Conservation (phyloP, 2,329 filamentous ascomycete species). For the Boeremia lycopersici region DNA sequence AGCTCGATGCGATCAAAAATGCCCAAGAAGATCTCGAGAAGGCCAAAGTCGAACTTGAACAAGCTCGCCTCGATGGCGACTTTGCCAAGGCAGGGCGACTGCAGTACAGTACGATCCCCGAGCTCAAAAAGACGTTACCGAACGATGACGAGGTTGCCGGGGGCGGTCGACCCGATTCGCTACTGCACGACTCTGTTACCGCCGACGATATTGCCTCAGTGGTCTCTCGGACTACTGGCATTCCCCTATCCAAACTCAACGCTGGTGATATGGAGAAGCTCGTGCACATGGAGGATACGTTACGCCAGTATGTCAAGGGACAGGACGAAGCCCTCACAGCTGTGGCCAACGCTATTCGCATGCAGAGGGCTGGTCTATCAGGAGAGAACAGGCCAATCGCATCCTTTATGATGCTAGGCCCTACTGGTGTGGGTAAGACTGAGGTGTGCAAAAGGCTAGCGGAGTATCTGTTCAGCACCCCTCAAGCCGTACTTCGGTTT, state of each 20-base stretch:
- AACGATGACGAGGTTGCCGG: slow-evolving; percentile 64
- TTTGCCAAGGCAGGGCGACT: slow-evolving; percentile 91
- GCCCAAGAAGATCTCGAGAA: slow-evolving; percentile 87
- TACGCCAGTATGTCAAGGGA: slow-evolving; percentile 82
- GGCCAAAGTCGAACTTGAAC: slow-evolving; percentile 82
- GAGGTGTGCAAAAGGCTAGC: slow-evolving; percentile 97
- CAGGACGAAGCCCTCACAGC: slow-evolving; percentile 93
- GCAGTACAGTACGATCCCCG: slow-evolving; percentile 84
- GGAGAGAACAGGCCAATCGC: slow-evolving; percentile 91
- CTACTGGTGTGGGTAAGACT: slow-evolving; percentile 96
- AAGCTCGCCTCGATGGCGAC: slow-evolving; percentile 84
- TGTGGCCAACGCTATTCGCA: slow-evolving; percentile 89
- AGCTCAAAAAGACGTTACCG: slow-evolving; percentile 77
- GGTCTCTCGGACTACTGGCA: slow-evolving; percentile 88
- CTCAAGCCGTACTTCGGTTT: slow-evolving; percentile 88
- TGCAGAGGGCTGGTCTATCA: slow-evolving; percentile 90
- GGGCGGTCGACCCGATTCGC: slow-evolving; percentile 54
- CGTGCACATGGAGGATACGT: slow-evolving; percentile 90
- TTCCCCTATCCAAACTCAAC: slow-evolving; percentile 90
- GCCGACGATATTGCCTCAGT: slow-evolving; percentile 93
- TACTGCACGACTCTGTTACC: slow-evolving; percentile 94
- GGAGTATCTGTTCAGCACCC: slow-evolving; percentile 88
- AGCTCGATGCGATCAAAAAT: slow-evolving; percentile 86
- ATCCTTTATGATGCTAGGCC: slow-evolving; percentile 96
- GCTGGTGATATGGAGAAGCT: slow-evolving; percentile 93